These are phyloP conservation scores for Scleromitrula shiraiana DNA, from an alignment of 2,329 filamentous ascomycete genomes.

Conservation along the genomic window DNA sequence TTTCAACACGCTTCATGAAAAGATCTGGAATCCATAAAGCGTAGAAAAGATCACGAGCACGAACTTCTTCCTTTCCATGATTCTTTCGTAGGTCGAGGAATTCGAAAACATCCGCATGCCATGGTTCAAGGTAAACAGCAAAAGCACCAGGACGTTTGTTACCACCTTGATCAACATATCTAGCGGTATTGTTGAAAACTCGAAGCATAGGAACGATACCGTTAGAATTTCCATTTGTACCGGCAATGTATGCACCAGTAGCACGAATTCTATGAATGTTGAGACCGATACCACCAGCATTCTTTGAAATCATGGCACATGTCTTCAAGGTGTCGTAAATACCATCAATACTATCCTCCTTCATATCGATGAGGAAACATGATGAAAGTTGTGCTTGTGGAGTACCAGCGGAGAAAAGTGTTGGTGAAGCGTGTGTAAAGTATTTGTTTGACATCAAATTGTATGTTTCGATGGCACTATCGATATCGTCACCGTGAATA, in stretches of 20 bases:
- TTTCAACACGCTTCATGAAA: slow-evolving; percentile 99
- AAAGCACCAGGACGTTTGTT: slow-evolving; percentile 99
- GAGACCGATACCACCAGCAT: slow-evolving; percentile 93
- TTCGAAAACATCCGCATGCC: slow-evolving; percentile 96
- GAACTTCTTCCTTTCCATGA: slow-evolving; percentile 96
- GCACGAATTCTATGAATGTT: slow-evolving; percentile 96
- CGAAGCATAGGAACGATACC: slow-evolving; percentile 96
- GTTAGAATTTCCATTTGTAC: slow-evolving; percentile 97
- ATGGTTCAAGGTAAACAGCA: slow-evolving; percentile 97
- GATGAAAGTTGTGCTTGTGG: slow-evolving; percentile 92
- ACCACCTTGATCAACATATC: slow-evolving; percentile 97
- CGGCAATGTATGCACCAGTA: slow-evolving; percentile 95
- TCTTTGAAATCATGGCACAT: slow-evolving; percentile 99
- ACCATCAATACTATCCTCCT: slow-evolving; percentile 97
- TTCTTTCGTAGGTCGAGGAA: slow-evolving; percentile 99
- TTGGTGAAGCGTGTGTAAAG: slow-evolving; percentile 97
- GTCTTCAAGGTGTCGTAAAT: slow-evolving; percentile 99
- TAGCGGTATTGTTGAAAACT: slow-evolving; percentile 98
- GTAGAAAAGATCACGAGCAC: slow-evolving; percentile 94
- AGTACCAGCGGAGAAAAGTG: slow-evolving; percentile 95
- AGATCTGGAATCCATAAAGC: slow-evolving; percentile 97
- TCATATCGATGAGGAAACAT: slow-evolving; percentile 99
- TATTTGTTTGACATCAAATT: slow-evolving; percentile 98
- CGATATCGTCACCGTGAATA: slow-evolving; percentile 91
- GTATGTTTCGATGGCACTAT: slow-evolving; percentile 94